phyloP scores from a whole-genome alignment of 2,329 filamentous ascomycete species.

The Clarireedia monteithiana region DNA sequence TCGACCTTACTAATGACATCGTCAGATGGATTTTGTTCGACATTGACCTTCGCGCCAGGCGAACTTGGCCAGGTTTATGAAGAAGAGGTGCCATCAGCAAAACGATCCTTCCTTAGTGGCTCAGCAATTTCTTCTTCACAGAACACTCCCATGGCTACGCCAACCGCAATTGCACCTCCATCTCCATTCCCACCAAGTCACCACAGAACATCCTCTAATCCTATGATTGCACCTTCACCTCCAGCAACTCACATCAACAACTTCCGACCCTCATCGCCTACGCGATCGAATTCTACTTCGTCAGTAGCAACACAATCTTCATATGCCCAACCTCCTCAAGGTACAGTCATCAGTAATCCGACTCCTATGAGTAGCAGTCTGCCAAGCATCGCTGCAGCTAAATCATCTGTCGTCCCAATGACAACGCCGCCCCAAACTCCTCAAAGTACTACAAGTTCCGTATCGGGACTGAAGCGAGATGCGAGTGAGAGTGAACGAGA shows the following conservation, averaged over 20 bases:
- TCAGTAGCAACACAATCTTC: conserved; percentile 63
- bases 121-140: conserved; percentile 46
- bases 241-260: conserved; percentile 47
- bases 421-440: conserved; percentile 91
- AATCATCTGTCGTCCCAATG: conserved; percentile 51
- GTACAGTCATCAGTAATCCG: conserved; percentile 62
- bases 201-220: conserved; percentile 45
- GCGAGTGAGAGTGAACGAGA: conserved; percentile 42
- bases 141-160: conserved; percentile 63
- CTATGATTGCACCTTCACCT: conserved; percentile 50
- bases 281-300: conserved; percentile 78
- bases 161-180: conserved; percentile 49
- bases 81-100: conserved; percentile 50
- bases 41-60: conserved; percentile 72
- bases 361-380: conserved; percentile 71
- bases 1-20: conserved; percentile 87
- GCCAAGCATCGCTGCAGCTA: conserved; percentile 45
- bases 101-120: conserved; percentile 32
- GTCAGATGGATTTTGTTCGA: conserved; percentile 95
- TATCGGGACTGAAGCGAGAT: conserved; percentile 46
- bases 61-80: conserved; percentile 81
- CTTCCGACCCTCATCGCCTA: conserved; percentile 63
- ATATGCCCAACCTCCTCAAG: conserved; percentile 32
- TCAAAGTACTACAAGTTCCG: conserved; percentile 48
- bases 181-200: conserved; percentile 52